Evolutionary conservation across 2,329 filamentous ascomycete genomes (phyloP).

Genomic region (Fusarium redolens): DNA sequence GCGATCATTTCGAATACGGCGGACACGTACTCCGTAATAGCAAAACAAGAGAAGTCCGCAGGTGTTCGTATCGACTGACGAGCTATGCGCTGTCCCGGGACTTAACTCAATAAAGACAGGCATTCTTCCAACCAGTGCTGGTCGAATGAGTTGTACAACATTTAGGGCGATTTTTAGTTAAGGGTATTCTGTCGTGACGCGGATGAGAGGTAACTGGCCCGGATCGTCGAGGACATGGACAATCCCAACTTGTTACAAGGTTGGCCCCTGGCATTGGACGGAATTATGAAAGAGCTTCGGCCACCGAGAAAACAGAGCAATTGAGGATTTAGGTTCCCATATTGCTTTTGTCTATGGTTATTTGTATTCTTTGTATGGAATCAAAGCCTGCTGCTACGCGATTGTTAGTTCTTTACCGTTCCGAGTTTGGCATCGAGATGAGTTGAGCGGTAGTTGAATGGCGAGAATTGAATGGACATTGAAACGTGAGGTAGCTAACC

Average conservation of each 20-base stretch:
- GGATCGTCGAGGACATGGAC: slow-evolving; percentile 18
- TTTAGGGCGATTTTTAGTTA: background rate
- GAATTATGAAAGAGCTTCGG: slow-evolving; percentile 13
- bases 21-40: slow-evolving; percentile 29
- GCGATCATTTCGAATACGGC: background rate
- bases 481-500: slow-evolving; percentile 18
- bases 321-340: slow-evolving; percentile 13
- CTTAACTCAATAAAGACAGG: slow-evolving; percentile 17
- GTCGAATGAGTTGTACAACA: slow-evolving; percentile 19
- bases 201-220: slow-evolving; percentile 3
- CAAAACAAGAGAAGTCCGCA: slow-evolving; percentile 16
- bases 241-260: slow-evolving; percentile 22
- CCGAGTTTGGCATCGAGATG: slow-evolving; percentile 21
- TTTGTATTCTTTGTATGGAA: background rate
- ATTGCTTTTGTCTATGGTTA: slow-evolving; percentile 6
- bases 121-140: slow-evolving; percentile 21
- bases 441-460: slow-evolving; percentile 17
- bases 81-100: slow-evolving; percentile 26
- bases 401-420: background rate
- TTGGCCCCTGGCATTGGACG: slow-evolving; percentile 12
- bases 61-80: slow-evolving; percentile 20
- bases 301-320: slow-evolving; percentile 7
- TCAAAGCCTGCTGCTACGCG: slow-evolving; percentile 5
- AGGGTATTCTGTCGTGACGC: slow-evolving; percentile 19
- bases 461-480: slow-evolving; percentile 11